These are phyloP conservation scores for Aureobasidium namibiae DNA, from an alignment of 2,329 filamentous ascomycete species.

Conservation along the genomic window DNA sequence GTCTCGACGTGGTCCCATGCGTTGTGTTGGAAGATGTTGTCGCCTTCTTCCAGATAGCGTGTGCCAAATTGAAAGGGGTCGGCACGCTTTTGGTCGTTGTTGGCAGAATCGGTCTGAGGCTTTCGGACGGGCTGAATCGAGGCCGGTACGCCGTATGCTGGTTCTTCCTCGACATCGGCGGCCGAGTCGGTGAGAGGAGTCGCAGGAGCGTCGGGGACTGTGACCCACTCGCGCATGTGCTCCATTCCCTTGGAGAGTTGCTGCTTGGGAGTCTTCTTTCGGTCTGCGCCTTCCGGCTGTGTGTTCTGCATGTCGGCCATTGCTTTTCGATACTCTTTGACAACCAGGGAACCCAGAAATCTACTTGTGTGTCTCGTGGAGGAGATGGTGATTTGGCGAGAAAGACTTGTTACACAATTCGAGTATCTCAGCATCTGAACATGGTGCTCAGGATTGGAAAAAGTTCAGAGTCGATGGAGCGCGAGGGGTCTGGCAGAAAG, in stretches of 20 bases:
- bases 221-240: conserved; percentile 43
- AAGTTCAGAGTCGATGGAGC: background rate
- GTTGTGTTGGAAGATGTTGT: conserved; percentile 95
- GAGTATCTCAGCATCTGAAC: background rate
- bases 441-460: background rate
- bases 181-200: conserved; percentile 13
- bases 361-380: background rate
- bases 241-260: conserved; percentile 46
- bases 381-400: background rate
- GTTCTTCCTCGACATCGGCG: conserved; percentile 19
- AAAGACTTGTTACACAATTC: background rate
- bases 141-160: conserved; percentile 44
- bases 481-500: background rate
- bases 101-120: conserved; percentile 54
- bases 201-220: conserved; percentile 29
- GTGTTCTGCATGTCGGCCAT: background rate
- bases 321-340: background rate
- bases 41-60: conserved; percentile 70
- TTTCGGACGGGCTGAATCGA: conserved; percentile 37
- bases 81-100: conserved; percentile 72
- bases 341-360: background rate
- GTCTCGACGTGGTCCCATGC: conserved; percentile 98
- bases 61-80: conserved; percentile 96
- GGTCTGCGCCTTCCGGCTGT: background rate
- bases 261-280: conserved; percentile 27